Evolutionary conservation across 495 filamentous ascomycete species (phyloP).

Genomic region (Penicillium lagena): DNA sequence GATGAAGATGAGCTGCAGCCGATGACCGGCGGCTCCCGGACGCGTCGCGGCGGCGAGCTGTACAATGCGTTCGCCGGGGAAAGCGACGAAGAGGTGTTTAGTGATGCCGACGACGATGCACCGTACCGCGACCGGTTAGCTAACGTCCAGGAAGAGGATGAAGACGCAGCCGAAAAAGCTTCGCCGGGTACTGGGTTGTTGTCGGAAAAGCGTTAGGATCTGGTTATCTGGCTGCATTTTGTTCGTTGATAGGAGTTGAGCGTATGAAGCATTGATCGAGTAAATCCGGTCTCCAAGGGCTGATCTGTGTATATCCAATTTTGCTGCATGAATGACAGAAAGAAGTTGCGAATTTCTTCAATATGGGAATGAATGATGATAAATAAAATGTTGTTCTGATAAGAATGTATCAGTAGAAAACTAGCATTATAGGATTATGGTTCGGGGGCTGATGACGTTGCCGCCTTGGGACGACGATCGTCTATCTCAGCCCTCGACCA

Average conservation of each 20-base stretch:
- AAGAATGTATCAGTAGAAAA: neutral
- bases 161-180: conserved; percentile 8
- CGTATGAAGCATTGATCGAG: neutral
- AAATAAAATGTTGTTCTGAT: neutral
- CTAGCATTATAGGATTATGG: neutral
- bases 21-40: conserved; percentile 26
- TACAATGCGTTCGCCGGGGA: conserved; percentile 91
- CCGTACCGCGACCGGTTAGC: conserved; percentile 31
- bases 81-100: conserved; percentile 64
- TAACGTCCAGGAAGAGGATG: conserved; percentile 16
- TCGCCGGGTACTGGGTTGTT: conserved; percentile 10
- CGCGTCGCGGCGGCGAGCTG: conserved; percentile 68
- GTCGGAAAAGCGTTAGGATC: conserved; percentile 13
- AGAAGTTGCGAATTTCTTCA: too few relatives aligned
- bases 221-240: conserved; percentile 1
- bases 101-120: conserved; percentile 44
- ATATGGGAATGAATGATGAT: too few relatives aligned
- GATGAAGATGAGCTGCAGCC: conserved; percentile 70
- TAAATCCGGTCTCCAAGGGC: neutral
- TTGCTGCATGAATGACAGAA: neutral
- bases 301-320: conserved; percentile 2
- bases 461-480: conserved; percentile 21
- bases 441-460: conserved; percentile 21
- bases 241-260: conserved; percentile 1
- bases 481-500: conserved; percentile 12